Evolutionary conservation across 2,329 filamentous ascomycete species (phyloP).

Genomic region (Diaporthe sp.): DNA sequence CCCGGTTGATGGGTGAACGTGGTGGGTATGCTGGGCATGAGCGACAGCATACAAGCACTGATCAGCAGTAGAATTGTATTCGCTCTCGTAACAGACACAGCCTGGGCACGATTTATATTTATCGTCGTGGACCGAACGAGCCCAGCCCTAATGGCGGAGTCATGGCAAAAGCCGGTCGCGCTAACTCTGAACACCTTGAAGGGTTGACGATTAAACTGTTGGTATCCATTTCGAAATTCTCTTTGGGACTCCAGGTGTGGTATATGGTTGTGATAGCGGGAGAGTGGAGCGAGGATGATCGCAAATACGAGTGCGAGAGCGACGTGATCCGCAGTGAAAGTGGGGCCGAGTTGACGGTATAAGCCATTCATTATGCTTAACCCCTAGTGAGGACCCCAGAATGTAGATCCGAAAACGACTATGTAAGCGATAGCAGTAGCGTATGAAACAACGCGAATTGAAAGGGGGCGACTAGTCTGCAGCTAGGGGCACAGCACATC

Average conservation of each 20-base stretch:
- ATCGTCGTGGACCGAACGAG: background rate
- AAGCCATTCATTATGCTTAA: constrained; percentile 11
- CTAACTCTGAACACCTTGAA: background rate
- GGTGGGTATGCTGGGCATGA: background rate
- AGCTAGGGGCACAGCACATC: background rate
- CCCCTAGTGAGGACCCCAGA: background rate
- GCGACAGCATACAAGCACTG: background rate
- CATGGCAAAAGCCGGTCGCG: background rate
- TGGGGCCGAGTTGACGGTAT: background rate
- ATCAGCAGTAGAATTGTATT: background rate
- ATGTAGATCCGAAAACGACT: constrained; percentile 5
- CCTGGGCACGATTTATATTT: background rate
- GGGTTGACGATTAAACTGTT: background rate
- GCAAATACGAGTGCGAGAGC: constrained; percentile 29
- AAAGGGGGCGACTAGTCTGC: background rate
- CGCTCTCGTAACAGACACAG: background rate
- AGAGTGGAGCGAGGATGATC: background rate
- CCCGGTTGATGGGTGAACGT: background rate
- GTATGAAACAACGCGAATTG: background rate
- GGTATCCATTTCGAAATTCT: background rate
- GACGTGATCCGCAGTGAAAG: background rate
- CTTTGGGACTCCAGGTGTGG: background rate
- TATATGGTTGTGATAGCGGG: background rate
- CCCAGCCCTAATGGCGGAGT: background rate
- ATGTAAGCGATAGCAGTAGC: background rate